phyloP scores from a whole-genome alignment of 805 yeast species.

The Priceomyces carsonii region DNA sequence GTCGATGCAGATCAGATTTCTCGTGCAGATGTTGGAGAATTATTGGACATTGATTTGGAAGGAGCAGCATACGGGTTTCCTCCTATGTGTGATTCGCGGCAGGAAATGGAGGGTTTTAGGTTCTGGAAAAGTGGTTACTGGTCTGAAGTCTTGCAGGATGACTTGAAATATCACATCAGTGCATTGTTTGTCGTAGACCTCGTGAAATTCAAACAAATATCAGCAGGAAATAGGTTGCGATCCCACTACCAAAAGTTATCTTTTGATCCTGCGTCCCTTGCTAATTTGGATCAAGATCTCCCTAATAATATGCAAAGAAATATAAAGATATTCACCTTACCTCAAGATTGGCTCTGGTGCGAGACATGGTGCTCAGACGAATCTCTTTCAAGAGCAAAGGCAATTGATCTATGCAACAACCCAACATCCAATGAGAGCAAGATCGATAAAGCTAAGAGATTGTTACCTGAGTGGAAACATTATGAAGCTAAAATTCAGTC shows the following conservation, averaged over 20 bases:
- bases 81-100: conserved; percentile 82
- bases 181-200: conserved; percentile 85
- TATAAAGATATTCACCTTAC: conserved; percentile 69
- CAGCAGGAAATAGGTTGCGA: conserved; percentile 80
- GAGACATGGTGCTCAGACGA: conserved; percentile 88
- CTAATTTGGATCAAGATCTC: conserved; percentile 88
- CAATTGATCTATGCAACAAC: conserved; percentile 82
- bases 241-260: conserved; percentile 83
- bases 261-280: conserved; percentile 73
- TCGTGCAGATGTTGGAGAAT: conserved; percentile 69
- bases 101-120: conserved; percentile 79
- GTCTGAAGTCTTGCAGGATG: conserved; percentile 60
- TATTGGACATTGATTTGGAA: conserved; percentile 65
- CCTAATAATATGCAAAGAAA: conserved; percentile 80
- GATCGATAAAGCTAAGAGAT: conserved; percentile 70
- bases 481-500: conserved; percentile 58
- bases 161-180: conserved; percentile 73
- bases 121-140: conserved; percentile 97
- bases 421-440: conserved; percentile 82
- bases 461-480: conserved; percentile 73
- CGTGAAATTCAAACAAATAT: conserved; percentile 56
- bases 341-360: conserved; percentile 90
- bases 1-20: conserved; percentile 87
- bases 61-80: conserved; percentile 87
- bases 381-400: conserved; percentile 60